These are phyloP conservation scores for Oryza coarctata DNA, from an alignment of 176 grass and related monocot genomes.

Conservation along the genomic window DNA sequence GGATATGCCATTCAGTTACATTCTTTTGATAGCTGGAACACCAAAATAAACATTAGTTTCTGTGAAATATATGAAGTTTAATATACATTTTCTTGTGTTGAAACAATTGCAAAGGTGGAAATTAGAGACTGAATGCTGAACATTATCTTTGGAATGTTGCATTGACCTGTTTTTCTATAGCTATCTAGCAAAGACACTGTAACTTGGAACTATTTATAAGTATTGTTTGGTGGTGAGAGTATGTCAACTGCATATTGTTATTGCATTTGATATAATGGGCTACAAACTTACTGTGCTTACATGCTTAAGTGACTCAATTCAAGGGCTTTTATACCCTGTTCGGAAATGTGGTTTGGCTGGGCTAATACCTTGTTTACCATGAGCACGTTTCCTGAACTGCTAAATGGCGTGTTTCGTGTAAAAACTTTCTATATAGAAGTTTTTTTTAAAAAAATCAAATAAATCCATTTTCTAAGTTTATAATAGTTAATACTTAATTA, in stretches of 20 bases:
- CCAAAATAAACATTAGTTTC: not conserved
- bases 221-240: not conserved
- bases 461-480: too few relatives aligned
- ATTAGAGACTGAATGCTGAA: not conserved
- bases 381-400: too few relatives aligned
- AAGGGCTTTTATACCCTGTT: too few relatives aligned
- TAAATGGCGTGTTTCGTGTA: too few relatives aligned
- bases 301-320: not conserved
- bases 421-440: too few relatives aligned
- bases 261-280: not conserved
- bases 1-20: not conserved
- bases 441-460: too few relatives aligned
- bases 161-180: not conserved
- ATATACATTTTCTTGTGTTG: not conserved
- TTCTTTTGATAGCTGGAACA: not conserved
- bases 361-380: too few relatives aligned
- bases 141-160: not conserved
- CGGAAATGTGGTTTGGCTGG: too few relatives aligned
- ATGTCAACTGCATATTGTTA: not conserved
- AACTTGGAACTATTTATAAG: not conserved
- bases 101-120: not conserved
- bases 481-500: too few relatives aligned
- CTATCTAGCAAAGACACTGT: not conserved
- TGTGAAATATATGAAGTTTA: not conserved
- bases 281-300: slow-evolving; percentile 6